Base-by-base conservation (phyloP, 2,329 filamentous ascomycete genomes). In the Diaporthe sp. region DNA sequence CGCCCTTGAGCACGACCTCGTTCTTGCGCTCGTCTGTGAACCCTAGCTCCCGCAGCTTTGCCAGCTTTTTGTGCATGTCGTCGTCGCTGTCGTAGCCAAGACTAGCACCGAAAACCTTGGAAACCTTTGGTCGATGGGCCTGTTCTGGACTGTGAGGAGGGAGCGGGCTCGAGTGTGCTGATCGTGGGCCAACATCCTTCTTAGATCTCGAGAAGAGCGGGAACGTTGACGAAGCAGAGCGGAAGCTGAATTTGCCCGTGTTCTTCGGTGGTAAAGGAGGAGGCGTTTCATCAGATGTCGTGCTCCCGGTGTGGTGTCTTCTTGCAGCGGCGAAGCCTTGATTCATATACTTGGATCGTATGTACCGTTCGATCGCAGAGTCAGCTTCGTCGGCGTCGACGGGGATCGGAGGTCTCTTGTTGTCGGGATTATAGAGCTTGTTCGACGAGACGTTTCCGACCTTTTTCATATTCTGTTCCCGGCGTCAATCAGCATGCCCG, bases 301-400 rank as follows among this genome's bases (percentile, higher is more conserved):
- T 85, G 78, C 87, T 88, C 71, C 84, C 85, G 0, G 85, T 86
- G 78, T 85, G 86, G 67, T 83, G 83, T 77, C 82, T 83, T 70
- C 79, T 84, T 76, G 78, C 82, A 53, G 78, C 83, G 78, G 80
- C 83, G 78, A 80, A 82, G 65, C 83, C 81, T 76, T 86, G 86
- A 80, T 93, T 92, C 82, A 96, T 92, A 85, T 99, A 99, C 85
- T 99, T 99, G 81, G 96, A 93, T 76, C 96, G 90, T 79, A 99
- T 98, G 84, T 96, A 98, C 76, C 95, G 91, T 85, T 99, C 97
- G 94, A 99, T 97, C 39, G 94, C 95, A 15, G 94, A 94, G 83
- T 99, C 96, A 67, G 94, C 94, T 86, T 98, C 96, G 85, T 99
- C 97, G 53, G 92, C 92, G 82, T 98, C 97, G 80, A 98, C 90